Percentiles rank a stretch among this genome's conserved stretches.
Conservation (phyloP, 2,329 filamentous ascomycete species). For the Fonsecaea nubica region DNA sequence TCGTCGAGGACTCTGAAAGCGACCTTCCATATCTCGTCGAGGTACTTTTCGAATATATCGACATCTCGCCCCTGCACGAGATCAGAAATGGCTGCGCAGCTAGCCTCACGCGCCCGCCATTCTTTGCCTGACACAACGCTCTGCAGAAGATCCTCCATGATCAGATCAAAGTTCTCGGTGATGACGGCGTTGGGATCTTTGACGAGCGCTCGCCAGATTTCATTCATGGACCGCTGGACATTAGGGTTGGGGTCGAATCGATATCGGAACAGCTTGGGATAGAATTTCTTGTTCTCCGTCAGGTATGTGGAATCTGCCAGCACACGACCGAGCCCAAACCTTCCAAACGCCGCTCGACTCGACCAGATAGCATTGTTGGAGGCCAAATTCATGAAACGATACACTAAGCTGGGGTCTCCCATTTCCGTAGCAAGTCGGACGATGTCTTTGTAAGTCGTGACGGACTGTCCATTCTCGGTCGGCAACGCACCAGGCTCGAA, state of each 20-base stretch:
- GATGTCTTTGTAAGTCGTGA: slow-evolving; percentile 98
- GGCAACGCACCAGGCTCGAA: slow-evolving; percentile 91
- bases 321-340: slow-evolving; percentile 90
- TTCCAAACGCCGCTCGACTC: slow-evolving; percentile 92
- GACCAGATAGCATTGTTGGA: slow-evolving; percentile 97
- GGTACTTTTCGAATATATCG: slow-evolving; percentile 79
- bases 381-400: slow-evolving; percentile 97
- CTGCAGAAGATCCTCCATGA: slow-evolving; percentile 84
- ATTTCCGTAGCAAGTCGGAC: slow-evolving; percentile 95
- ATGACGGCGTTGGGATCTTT: slow-evolving; percentile 81
- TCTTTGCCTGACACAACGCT: slow-evolving; percentile 83
- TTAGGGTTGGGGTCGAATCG: slow-evolving; percentile 94
- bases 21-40: slow-evolving; percentile 82
- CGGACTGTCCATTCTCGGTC: slow-evolving; percentile 84
- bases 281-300: slow-evolving; percentile 87
- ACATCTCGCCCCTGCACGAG: slow-evolving; percentile 81
- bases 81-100: slow-evolving; percentile 87
- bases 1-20: slow-evolving; percentile 94
- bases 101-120: slow-evolving; percentile 91
- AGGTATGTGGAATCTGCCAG: slow-evolving; percentile 81
- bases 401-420: slow-evolving; percentile 93
- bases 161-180: slow-evolving; percentile 82
- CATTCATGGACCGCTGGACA: slow-evolving; percentile 93
- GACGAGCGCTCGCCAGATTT: slow-evolving; percentile 96
- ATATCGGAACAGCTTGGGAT: slow-evolving; percentile 93